These are phyloP conservation scores for Bremia lactucae DNA, from an alignment of 352 stramenopile species.

Conservation along the genomic window DNA sequence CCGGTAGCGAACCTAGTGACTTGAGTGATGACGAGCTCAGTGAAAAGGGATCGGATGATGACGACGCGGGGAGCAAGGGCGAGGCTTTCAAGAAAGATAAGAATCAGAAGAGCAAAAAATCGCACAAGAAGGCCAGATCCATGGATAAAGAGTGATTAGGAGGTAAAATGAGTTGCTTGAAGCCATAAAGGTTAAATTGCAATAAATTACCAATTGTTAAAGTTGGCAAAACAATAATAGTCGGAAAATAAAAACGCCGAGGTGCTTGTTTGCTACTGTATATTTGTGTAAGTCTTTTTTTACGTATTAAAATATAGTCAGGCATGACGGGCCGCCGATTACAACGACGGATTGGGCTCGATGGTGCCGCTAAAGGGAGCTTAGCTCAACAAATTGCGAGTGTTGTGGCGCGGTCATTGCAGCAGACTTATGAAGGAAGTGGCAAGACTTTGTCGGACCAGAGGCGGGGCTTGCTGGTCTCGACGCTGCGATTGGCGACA, in stretches of 20 bases:
- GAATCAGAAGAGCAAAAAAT: constrained; percentile 68
- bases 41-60: constrained; percentile 66
- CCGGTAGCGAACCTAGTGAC: constrained; percentile 49
- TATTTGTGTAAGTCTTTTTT: no score
- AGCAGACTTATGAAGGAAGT: constrained; percentile 2
- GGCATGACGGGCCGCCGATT: no score
- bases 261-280: no score
- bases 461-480: constrained; percentile 11
- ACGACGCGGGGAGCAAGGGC: constrained; percentile 35
- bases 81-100: constrained; percentile 43
- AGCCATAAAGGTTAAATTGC: background rate
- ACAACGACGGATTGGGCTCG: no score
- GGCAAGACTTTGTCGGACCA: background rate
- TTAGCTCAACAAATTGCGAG: constrained; percentile 14
- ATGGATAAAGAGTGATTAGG: constrained; percentile 19
- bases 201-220: constrained; percentile 6
- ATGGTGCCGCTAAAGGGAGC: no score
- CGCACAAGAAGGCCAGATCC: constrained; percentile 47
- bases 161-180: background rate
- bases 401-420: constrained; percentile 19
- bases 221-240: no score
- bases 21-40: constrained; percentile 81
- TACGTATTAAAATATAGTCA: no score
- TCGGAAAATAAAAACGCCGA: no score
- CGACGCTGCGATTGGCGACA: constrained; percentile 19